Base-by-base conservation (phyloP, 2,329 filamentous ascomycete genomes). In the Penicillium sp. region DNA sequence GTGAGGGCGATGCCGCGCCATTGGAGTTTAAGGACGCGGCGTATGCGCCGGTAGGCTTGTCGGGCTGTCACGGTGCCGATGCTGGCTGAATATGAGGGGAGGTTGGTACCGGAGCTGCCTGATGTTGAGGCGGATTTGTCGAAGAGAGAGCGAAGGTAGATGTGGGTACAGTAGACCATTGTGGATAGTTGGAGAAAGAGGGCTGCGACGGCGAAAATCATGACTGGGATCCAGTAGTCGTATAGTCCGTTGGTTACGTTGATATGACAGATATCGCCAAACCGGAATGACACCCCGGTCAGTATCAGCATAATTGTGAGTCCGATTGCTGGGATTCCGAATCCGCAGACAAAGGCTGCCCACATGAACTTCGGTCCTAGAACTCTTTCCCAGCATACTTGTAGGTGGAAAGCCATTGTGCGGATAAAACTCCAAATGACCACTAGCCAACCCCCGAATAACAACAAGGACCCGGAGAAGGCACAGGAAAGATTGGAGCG, bases 341-440 rank as follows among this genome's bases (percentile, higher is more conserved):
- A 97, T 61, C 94, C 94, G 9, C 87, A 78, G 17, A 84, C 82
- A 69, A 96, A 87, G 3, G 93, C 87, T 63, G 85, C 84, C 80
- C 91, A 91, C 86, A 97, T 97, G 76, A 97, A 97, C 68, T 84
- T 89, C 45, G 87, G 85, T 40, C 94, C 94, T 4, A 96, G 90
- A 8, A 93, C 86, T 35, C 95, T 83, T 74, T 97, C 92, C 94
- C 94, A 99, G 80, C 93, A 97, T 63, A 99, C 97, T 75, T 97
- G 94, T 27, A 99, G 86, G 75, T 99, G 94, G 67, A 99, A 88
- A 5, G 92, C 96, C 35, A 97, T 78, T 0, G 93, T 90, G 62
- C 94, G 87, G 59, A 97, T 83, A 72, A 97, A 96, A 62, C 83
- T 84, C 93, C 94, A 99, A 75, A 96, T 87, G 33, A 91, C 86